These are phyloP conservation scores for Scutellaria galericulata DNA, from an alignment of 257 asterid genomes.

Conservation along the genomic window DNA sequence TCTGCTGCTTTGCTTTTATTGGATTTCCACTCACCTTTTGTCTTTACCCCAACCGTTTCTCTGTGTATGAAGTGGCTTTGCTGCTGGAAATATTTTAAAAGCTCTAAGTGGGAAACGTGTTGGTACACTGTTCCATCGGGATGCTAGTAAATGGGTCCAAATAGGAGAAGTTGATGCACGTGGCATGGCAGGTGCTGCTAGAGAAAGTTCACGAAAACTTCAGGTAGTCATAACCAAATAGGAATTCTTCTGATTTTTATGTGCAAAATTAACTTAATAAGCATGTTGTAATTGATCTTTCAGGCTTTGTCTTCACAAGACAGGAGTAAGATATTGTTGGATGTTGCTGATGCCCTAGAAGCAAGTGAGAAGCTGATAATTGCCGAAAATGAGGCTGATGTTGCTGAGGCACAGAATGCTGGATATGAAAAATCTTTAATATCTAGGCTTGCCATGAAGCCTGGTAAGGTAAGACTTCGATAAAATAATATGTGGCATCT, in stretches of 20 bases:
- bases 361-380: conserved; percentile 62
- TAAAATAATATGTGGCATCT: conserved; percentile 18
- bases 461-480: conserved; percentile 65
- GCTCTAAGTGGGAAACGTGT: conserved; percentile 60
- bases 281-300: conserved; percentile 29
- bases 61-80: conserved; percentile 64
- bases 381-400: conserved; percentile 77
- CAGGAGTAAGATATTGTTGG: conserved; percentile 74
- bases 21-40: conserved; percentile 28
- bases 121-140: conserved; percentile 78
- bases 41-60: conserved; percentile 17
- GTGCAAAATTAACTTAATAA: not conserved
- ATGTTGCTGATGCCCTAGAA: conserved; percentile 78
- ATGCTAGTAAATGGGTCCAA: conserved; percentile 67
- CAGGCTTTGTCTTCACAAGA: conserved; percentile 74
- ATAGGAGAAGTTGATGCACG: conserved; percentile 58
- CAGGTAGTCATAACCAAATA: conserved; percentile 50
- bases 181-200: conserved; percentile 79
- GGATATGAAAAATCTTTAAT: conserved; percentile 74
- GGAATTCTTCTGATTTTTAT: conserved; percentile 8
- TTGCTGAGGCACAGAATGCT: conserved; percentile 61
- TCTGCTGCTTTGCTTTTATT: conserved; percentile 9
- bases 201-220: conserved; percentile 75
- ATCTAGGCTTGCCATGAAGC: conserved; percentile 74
- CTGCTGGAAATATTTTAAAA: conserved; percentile 53